Percentiles rank a stretch among this genome's conserved stretches.
phyloP scores from a whole-genome alignment of 371 early-diverging fungal genomes.

The Mucor sp. region DNA sequence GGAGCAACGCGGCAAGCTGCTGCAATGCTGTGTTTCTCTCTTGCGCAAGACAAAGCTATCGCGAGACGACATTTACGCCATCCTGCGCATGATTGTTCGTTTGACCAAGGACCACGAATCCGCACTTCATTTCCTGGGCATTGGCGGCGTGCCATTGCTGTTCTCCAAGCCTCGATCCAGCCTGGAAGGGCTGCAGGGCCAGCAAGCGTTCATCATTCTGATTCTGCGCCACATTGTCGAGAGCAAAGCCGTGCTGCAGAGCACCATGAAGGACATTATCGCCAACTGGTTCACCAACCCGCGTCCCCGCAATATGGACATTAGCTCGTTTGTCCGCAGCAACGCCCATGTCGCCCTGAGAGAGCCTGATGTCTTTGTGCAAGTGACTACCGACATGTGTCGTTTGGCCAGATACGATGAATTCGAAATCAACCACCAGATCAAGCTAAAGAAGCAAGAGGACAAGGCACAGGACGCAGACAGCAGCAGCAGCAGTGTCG shows the following conservation, averaged over 20 bases:
- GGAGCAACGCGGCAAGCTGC: conserved; percentile 40
- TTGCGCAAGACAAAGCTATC: conserved; percentile 52
- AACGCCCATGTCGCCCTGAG: conserved; percentile 78
- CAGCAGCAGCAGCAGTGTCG: neutral
- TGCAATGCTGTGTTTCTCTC: conserved; percentile 47
- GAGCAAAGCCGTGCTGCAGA: conserved; percentile 60
- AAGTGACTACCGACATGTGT: conserved; percentile 68
- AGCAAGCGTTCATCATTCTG: conserved; percentile 74
- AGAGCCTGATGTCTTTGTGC: conserved; percentile 69
- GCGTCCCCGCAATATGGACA: conserved; percentile 72
- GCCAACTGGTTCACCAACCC: conserved; percentile 73
- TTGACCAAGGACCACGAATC: conserved; percentile 72
- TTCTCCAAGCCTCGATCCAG: conserved; percentile 52
- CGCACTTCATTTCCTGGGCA: conserved; percentile 70
- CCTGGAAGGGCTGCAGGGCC: conserved; percentile 66
- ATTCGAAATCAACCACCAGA: conserved; percentile 54
- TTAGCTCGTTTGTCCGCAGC: conserved; percentile 70
- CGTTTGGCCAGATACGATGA: conserved; percentile 67
- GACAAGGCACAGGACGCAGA: neutral
- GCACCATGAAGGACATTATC: conserved; percentile 79
- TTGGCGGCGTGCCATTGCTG: conserved; percentile 65
- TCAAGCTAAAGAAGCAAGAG: conserved; percentile 37
- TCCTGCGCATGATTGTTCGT: conserved; percentile 78
- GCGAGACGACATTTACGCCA: conserved; percentile 60
- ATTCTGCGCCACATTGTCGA: conserved; percentile 91